These are phyloP conservation scores for Panellus pusillus DNA, from an alignment of 768 basidiomycete genomes.

Conservation along the genomic window DNA sequence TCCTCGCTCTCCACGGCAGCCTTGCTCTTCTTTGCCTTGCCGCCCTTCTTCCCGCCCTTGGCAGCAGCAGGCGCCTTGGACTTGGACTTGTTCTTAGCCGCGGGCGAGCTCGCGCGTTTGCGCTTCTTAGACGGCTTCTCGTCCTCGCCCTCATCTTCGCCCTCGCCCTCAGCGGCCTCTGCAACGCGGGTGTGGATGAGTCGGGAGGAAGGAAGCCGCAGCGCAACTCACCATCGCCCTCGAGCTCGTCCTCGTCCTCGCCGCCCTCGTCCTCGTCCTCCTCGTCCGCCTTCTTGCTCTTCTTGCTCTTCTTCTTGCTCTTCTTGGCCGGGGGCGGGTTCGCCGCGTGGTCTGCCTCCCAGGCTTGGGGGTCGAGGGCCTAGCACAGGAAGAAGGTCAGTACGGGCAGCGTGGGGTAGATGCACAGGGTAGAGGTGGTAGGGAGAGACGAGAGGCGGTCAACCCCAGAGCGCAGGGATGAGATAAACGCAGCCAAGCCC, in stretches of 20 bases:
- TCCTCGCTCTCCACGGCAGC: slow-evolving; percentile 44
- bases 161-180: slow-evolving; percentile 41
- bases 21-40: slow-evolving; percentile 50
- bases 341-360: slow-evolving; percentile 41
- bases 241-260: no score
- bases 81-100: slow-evolving; percentile 41
- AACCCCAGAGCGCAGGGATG: no score
- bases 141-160: slow-evolving; percentile 56
- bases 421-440: no score
- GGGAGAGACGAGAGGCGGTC: no score
- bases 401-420: no score
- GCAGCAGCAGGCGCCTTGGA: slow-evolving; percentile 30
- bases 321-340: slow-evolving; percentile 17
- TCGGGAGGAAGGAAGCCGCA: not conserved
- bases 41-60: slow-evolving; percentile 43
- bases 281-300: slow-evolving; percentile 13
- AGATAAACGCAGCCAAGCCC: no score
- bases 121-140: slow-evolving; percentile 47
- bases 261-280: slow-evolving; percentile 6
- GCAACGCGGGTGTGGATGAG: no score
- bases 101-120: slow-evolving; percentile 47
- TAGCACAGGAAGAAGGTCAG: not conserved
- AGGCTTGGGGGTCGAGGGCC: slow-evolving; percentile 58
- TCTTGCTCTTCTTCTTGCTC: slow-evolving; percentile 9
- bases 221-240: slow-evolving; percentile 15